Conservation (phyloP, 768 basidiomycete species). For the Kwoniella sp. region DNA sequence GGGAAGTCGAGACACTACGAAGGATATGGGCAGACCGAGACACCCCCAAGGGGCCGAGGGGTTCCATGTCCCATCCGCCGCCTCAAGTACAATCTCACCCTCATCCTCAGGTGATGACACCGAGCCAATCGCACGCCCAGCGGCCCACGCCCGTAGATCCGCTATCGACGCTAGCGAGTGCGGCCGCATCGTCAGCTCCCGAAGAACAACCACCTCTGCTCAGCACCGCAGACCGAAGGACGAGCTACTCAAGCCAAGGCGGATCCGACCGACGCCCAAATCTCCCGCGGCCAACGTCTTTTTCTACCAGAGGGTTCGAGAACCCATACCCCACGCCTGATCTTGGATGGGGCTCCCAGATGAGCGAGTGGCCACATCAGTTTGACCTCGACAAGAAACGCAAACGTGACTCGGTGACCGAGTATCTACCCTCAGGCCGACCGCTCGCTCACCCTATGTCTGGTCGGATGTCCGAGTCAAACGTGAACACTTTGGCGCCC, state of each 20-base stretch:
- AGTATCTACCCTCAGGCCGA: background rate
- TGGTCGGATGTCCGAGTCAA: constrained; percentile 23
- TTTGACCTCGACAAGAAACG: constrained; percentile 21
- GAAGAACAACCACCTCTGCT: background rate
- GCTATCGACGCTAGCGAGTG: constrained; percentile 22
- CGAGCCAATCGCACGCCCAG: background rate
- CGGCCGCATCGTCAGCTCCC: constrained; percentile 19
- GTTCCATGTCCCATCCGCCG: constrained; percentile 1
- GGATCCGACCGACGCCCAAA: constrained; percentile 12
- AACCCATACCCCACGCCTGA: constrained; percentile 28
- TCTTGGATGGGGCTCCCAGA: constrained; percentile 20
- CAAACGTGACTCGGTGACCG: constrained; percentile 13
- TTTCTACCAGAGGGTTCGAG: constrained; percentile 14
- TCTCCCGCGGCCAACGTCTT: constrained; percentile 15
- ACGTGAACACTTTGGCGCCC: constrained; percentile 20
- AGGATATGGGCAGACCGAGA: constrained; percentile 23
- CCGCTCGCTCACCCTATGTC: constrained; percentile 19
- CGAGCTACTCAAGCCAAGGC: constrained; percentile 1
- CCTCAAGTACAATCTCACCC: background rate
- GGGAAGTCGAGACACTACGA: constrained; percentile 26
- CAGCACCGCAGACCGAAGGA: constrained; percentile 1
- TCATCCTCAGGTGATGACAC: background rate
- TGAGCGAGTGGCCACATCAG: constrained; percentile 16
- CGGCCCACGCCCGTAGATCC: constrained; percentile 16
- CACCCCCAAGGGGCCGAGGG: background rate